Evolutionary conservation across 1,284 basidiomycete genomes (phyloP).

Genomic region (Rhodotorula sp.): DNA sequence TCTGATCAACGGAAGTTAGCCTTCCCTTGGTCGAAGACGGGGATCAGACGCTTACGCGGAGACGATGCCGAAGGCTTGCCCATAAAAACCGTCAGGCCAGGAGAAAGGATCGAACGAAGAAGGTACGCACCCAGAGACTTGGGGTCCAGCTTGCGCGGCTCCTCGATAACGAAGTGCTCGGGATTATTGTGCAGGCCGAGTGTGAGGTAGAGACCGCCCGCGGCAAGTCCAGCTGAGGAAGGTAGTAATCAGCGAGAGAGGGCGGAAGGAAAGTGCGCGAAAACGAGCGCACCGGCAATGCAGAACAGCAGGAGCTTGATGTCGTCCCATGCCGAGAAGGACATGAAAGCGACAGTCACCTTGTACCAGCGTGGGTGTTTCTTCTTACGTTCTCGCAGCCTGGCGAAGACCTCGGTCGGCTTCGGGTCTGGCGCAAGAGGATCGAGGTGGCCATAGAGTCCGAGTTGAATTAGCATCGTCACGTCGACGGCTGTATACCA

Average conservation of each 20-base stretch:
- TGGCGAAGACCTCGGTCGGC: background rate
- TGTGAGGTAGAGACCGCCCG: background rate
- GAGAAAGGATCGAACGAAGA: background rate
- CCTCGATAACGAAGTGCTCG: background rate
- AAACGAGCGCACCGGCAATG: background rate
- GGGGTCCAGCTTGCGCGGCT: background rate
- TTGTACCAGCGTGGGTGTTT: background rate
- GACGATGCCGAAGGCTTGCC: background rate
- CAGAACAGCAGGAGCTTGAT: background rate
- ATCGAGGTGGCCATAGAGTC: background rate
- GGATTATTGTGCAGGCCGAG: background rate
- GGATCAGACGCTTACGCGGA: background rate
- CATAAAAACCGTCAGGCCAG: background rate
- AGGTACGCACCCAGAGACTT: background rate
- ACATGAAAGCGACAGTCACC: background rate
- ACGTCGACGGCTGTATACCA: constrained; percentile 5
- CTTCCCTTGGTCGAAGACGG: background rate
- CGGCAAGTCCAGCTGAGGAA: background rate
- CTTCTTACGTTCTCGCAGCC: background rate
- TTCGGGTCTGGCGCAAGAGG: background rate
- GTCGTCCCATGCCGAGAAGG: background rate
- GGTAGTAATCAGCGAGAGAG: no score
- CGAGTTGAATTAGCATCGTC: background rate
- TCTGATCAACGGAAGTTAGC: background rate
- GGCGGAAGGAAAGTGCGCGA: no score